Evolutionary conservation across 306 rosid species (phyloP).

Genomic region (Vicia sativa): DNA sequence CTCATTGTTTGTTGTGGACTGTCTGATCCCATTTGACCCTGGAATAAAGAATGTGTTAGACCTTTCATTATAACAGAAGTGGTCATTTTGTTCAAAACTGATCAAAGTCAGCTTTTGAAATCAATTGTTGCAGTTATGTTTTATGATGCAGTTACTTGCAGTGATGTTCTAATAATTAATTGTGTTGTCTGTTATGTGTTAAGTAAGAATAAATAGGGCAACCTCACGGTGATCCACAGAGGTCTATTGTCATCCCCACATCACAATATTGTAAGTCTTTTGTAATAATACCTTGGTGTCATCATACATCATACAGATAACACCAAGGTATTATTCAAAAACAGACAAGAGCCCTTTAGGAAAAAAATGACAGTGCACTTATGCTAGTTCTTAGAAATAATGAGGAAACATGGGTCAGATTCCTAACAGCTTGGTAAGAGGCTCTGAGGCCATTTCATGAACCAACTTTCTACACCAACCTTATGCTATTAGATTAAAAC

Average conservation of each 20-base stretch:
- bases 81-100: too few relatives aligned
- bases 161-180: too few relatives aligned
- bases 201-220: too few relatives aligned
- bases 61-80: too few relatives aligned
- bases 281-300: too few relatives aligned
- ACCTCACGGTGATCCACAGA: too few relatives aligned
- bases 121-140: too few relatives aligned
- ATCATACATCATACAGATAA: too few relatives aligned
- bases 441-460: background rate
- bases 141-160: too few relatives aligned
- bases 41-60: constrained; percentile 40
- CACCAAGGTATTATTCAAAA: too few relatives aligned
- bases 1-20: constrained; percentile 73
- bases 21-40: constrained; percentile 95
- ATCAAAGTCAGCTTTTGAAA: too few relatives aligned
- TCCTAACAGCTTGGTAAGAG: background rate
- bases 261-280: constrained; percentile 25
- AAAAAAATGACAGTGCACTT: background rate
- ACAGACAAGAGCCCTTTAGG: background rate
- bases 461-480: background rate
- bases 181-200: too few relatives aligned
- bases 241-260: background rate
- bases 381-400: background rate
- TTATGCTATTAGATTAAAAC: constrained; percentile 11
- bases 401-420: background rate